Evolutionary conservation across 2,329 filamentous ascomycete genomes (phyloP).

Genomic region (Pestalotiopsis sp.): DNA sequence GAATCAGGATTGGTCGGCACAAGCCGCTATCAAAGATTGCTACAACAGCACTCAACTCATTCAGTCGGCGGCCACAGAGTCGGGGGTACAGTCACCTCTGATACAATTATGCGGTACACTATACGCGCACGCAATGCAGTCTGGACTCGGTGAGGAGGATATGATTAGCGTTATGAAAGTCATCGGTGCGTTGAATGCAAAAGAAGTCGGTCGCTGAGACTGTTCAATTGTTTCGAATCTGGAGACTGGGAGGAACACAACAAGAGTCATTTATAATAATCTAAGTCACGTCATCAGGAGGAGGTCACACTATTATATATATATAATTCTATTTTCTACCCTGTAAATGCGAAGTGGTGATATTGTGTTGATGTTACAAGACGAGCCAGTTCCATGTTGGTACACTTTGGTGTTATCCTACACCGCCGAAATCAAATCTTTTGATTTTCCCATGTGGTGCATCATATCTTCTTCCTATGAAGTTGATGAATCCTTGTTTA

Average conservation of each 20-base stretch:
- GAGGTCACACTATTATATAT: too few species aligned
- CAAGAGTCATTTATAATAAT: too few species aligned
- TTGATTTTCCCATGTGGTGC: too few species aligned
- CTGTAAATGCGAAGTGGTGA: too few species aligned
- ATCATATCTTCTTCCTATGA: not conserved
- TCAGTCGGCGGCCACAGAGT: conserved; percentile 19
- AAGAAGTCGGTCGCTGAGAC: not conserved
- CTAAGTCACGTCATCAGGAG: too few species aligned
- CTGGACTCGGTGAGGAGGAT: not conserved
- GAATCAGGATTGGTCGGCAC: conserved; percentile 30
- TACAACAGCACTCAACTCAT: conserved; percentile 33
- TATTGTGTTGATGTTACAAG: too few species aligned
- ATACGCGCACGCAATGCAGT: not conserved
- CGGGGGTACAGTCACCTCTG: not conserved
- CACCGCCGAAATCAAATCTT: too few species aligned
- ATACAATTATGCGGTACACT: not conserved
- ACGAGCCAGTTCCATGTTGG: too few species aligned
- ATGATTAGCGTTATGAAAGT: not conserved
- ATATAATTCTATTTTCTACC: too few species aligned
- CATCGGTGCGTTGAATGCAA: not conserved
- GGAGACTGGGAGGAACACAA: too few species aligned
- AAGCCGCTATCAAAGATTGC: conserved; percentile 33
- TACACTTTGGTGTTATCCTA: too few species aligned
- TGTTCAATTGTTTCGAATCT: too few species aligned
- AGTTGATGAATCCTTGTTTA: not conserved